phyloP scores from a whole-genome alignment of 2,329 filamentous ascomycete genomes.

The Helotiales sp. region DNA sequence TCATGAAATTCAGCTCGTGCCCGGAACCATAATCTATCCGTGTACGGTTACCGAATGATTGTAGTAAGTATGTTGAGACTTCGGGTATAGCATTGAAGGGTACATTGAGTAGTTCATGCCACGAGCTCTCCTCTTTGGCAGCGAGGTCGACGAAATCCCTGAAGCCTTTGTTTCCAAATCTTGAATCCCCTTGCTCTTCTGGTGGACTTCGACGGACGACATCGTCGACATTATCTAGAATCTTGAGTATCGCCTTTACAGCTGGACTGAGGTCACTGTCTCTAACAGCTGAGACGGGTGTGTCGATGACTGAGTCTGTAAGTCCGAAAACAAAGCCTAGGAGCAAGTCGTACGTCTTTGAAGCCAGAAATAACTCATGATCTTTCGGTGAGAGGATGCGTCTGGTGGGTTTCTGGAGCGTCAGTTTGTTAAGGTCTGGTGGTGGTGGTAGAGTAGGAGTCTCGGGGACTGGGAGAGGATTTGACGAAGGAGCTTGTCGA shows the following conservation, averaged over 20 bases:
- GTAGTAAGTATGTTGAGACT: constrained; percentile 73
- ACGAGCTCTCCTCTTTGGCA: constrained; percentile 50
- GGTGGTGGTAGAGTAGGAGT: constrained; percentile 74
- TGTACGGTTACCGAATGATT: constrained; percentile 82
- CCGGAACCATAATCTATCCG: constrained; percentile 97
- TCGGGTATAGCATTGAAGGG: constrained; percentile 62
- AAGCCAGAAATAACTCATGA: constrained; percentile 78
- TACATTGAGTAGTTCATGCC: constrained; percentile 65
- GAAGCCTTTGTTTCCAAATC: constrained; percentile 95
- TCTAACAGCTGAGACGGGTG: constrained; percentile 62
- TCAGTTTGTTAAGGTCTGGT: constrained; percentile 58
- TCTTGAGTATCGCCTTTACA: constrained; percentile 63
- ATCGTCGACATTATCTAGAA: constrained; percentile 69
- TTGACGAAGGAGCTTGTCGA: constrained; percentile 51
- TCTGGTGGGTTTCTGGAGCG: constrained; percentile 67
- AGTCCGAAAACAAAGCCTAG: constrained; percentile 84
- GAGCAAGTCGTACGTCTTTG: constrained; percentile 73
- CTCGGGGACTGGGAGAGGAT: constrained; percentile 65
- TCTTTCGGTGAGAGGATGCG: constrained; percentile 81
- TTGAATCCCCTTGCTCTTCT: constrained; percentile 80
- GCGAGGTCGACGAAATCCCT: constrained; percentile 74
- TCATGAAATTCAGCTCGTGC: constrained; percentile 94
- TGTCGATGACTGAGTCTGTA: constrained; percentile 75
- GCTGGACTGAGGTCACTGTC: constrained; percentile 56
- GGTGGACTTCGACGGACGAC: constrained; percentile 72